phyloP scores from a whole-genome alignment of 2,329 filamentous ascomycete species.

The Gaeumannomyces tritici region DNA sequence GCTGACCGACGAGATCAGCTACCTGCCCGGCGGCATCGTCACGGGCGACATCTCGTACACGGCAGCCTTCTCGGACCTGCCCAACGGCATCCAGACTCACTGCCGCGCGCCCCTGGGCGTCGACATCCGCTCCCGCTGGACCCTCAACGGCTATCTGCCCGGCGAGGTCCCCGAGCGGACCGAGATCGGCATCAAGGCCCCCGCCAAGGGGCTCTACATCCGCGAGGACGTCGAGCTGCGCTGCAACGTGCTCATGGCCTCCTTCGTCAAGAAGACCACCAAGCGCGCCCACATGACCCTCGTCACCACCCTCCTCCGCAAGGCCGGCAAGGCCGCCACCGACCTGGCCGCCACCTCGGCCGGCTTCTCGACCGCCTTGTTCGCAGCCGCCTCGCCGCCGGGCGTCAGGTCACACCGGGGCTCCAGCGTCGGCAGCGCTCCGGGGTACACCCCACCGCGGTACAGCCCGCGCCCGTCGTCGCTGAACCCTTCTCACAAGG shows the following conservation, averaged over 20 bases:
- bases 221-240: slow-evolving; percentile 79
- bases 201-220: slow-evolving; percentile 63
- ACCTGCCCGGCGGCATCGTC: slow-evolving; percentile 57
- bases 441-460: neutral
- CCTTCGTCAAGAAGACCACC: slow-evolving; percentile 75
- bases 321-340: slow-evolving; percentile 1
- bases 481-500: too few species aligned
- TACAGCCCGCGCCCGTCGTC: neutral
- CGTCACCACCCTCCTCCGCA: slow-evolving; percentile 50
- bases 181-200: slow-evolving; percentile 58
- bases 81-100: slow-evolving; percentile 69
- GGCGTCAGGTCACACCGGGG: neutral
- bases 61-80: slow-evolving; percentile 68
- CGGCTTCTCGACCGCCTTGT: neutral
- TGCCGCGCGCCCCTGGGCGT: slow-evolving; percentile 75
- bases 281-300: slow-evolving; percentile 65
- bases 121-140: slow-evolving; percentile 72
- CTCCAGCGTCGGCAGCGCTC: neutral
- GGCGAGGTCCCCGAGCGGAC: slow-evolving; percentile 57
- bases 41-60: slow-evolving; percentile 67
- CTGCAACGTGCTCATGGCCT: slow-evolving; percentile 66
- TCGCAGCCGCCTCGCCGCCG: neutral
- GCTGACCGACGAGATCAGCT: slow-evolving; percentile 67
- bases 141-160: slow-evolving; percentile 59
- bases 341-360: neutral